Conservation (phyloP, 345 rosid genomes). For the Corchorus olitorius region DNA sequence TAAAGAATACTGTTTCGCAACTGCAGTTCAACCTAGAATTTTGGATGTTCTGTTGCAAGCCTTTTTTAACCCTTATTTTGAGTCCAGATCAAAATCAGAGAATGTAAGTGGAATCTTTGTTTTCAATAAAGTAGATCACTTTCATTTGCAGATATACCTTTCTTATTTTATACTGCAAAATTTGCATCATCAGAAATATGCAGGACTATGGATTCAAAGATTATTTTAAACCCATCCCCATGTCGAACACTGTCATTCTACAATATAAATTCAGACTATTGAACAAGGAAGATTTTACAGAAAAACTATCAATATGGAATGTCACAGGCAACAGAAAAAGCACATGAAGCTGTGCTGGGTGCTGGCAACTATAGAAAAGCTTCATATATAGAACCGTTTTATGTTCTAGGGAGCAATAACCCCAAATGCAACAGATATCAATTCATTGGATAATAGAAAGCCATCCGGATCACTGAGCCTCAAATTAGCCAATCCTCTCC, state of each 20-base stretch:
- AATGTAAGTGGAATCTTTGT: not conserved
- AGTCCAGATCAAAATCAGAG: not conserved
- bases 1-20: not conserved
- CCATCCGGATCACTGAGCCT: slow-evolving; percentile 90
- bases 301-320: not conserved
- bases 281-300: no score
- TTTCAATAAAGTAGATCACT: not conserved
- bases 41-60: not conserved
- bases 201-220: no score
- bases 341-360: not conserved
- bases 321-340: not conserved
- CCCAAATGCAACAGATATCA: slow-evolving; percentile 74
- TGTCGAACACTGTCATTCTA: no score
- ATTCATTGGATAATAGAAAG: slow-evolving; percentile 80
- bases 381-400: not conserved
- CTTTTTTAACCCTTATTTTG: not conserved
- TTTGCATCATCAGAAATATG: no score
- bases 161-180: no score
- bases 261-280: no score
- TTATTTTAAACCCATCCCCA: no score
- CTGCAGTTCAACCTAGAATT: not conserved
- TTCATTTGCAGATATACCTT: no score
- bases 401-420: slow-evolving; percentile 45
- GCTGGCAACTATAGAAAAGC: not conserved
- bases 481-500: slow-evolving; percentile 49